Conservation (phyloP, 176 grass and related monocot species). For the Hsuehochloa calcarea region DNA sequence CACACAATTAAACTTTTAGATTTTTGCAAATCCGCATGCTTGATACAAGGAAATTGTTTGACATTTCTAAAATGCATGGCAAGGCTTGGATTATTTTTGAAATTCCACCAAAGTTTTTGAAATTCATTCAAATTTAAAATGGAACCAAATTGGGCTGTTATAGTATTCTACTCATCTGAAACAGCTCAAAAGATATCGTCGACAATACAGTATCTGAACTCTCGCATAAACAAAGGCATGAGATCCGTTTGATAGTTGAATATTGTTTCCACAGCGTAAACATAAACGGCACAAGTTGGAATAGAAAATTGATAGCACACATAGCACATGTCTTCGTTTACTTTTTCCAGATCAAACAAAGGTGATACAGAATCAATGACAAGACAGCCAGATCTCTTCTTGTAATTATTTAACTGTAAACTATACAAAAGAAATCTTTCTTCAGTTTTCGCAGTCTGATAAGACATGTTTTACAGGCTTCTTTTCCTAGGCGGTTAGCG, state of each 20-base stretch:
- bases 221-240: background rate
- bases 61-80: too few species aligned
- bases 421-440: background rate
- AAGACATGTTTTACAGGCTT: slow-evolving; percentile 31
- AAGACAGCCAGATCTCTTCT: slow-evolving; percentile 38
- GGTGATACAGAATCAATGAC: slow-evolving; percentile 32
- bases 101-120: too few species aligned
- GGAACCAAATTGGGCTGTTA: too few species aligned
- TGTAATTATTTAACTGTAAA: slow-evolving; percentile 28
- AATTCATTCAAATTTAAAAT: too few species aligned
- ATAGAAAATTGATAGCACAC: slow-evolving; percentile 22
- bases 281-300: slow-evolving; percentile 18
- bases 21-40: too few species aligned
- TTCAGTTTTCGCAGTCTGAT: slow-evolving; percentile 5
- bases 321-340: slow-evolving; percentile 47
- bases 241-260: background rate
- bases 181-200: slow-evolving; percentile 42
- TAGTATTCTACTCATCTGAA: slow-evolving; percentile 10
- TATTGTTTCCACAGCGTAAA: slow-evolving; percentile 22
- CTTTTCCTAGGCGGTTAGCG: background rate
- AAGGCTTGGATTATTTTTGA: too few species aligned
- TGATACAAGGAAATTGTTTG: too few species aligned
- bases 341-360: slow-evolving; percentile 43
- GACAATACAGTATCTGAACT: slow-evolving; percentile 20
- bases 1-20: too few species aligned